phyloP scores from a whole-genome alignment of 805 yeast species.

The Debaryomyces maramus region DNA sequence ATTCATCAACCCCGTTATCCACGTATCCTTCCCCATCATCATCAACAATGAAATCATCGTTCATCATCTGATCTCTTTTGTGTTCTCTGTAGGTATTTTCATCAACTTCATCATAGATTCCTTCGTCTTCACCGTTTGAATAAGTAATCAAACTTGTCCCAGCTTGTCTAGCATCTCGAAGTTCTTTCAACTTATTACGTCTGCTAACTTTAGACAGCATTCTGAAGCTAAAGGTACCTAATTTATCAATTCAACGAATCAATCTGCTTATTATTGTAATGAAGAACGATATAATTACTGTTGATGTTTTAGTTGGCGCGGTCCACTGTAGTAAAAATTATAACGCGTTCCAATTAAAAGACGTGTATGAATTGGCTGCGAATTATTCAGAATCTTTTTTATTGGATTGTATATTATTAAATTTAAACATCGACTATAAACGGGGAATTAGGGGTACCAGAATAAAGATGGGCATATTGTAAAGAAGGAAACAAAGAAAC shows the following conservation, averaged over 20 bases:
- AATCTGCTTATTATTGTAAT: not conserved
- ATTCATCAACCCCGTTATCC: slow-evolving; percentile 89
- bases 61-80: slow-evolving; percentile 75
- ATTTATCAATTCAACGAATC: not conserved
- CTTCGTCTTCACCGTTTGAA: slow-evolving; percentile 44
- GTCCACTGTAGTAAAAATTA: not conserved
- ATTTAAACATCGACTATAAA: too few species aligned
- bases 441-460: too few species aligned
- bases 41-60: slow-evolving; percentile 92
- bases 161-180: slow-evolving; percentile 64
- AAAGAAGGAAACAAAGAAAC: too few species aligned
- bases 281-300: not conserved
- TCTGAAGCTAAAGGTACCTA: not conserved
- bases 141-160: slow-evolving; percentile 45
- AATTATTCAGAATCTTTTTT: too few species aligned
- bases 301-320: not conserved
- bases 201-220: slow-evolving; percentile 35
- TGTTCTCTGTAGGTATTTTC: slow-evolving; percentile 74
- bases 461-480: too few species aligned
- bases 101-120: slow-evolving; percentile 84
- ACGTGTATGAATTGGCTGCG: slow-evolving; percentile 5
- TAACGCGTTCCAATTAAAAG: slow-evolving; percentile 7
- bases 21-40: slow-evolving; percentile 93
- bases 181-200: slow-evolving; percentile 54
- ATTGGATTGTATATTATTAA: too few species aligned